Percentiles rank a stretch among this genome's conserved stretches.
Conservation (phyloP, 2,329 filamentous ascomycete genomes). For the Epichloe coenophiala region DNA sequence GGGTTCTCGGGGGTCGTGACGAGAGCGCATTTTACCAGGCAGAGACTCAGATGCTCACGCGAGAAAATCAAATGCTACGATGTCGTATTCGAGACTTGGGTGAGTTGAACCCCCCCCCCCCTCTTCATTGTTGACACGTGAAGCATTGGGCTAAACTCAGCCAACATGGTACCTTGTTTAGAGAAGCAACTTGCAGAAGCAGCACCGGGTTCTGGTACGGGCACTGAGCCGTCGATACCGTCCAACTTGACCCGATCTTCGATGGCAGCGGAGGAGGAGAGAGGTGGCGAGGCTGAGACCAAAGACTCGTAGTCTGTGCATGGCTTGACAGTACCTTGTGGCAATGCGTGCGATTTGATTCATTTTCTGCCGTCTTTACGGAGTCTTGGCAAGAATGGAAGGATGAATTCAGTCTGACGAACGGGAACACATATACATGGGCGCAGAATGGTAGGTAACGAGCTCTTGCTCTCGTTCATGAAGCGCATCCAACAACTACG, state of each 20-base stretch:
- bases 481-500: no score
- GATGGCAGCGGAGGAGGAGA: conserved; percentile 26
- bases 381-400: neutral
- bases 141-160: neutral
- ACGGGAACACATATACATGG: neutral
- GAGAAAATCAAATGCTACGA: conserved; percentile 75
- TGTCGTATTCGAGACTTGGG: conserved; percentile 61
- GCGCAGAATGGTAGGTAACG: neutral
- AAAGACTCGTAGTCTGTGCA: conserved; percentile 8
- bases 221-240: conserved; percentile 32
- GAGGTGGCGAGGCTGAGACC: conserved; percentile 7
- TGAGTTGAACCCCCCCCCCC: conserved; percentile 22
- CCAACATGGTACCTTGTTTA: conserved; percentile 11
- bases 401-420: neutral
- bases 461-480: neutral
- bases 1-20: conserved; percentile 51
- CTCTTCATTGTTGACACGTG: neutral
- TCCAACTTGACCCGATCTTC: conserved; percentile 36
- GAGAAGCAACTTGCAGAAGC: conserved; percentile 39
- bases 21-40: conserved; percentile 72
- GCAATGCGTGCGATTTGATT: neutral
- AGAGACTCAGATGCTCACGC: conserved; percentile 62
- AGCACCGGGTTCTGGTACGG: conserved; percentile 17
- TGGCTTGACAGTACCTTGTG: neutral
- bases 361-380: neutral